Percentiles rank a stretch among this genome's conserved stretches.
Evolutionary conservation across 345 rosid genomes (phyloP).

Genomic region (Fremontodendron californicum): DNA sequence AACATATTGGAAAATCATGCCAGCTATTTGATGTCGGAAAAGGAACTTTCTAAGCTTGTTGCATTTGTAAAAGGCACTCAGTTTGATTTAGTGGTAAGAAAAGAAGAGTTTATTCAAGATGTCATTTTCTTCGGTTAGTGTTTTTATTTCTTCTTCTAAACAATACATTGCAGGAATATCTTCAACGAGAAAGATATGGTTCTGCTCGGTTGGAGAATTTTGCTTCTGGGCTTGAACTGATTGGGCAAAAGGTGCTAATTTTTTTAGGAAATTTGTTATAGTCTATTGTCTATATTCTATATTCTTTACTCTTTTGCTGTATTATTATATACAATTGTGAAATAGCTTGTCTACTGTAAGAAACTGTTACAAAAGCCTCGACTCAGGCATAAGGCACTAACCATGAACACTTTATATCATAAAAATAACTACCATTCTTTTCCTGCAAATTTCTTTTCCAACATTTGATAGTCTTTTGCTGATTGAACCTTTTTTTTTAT

Average conservation of each 20-base stretch:
- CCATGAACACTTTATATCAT: neutral
- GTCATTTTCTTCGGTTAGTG: conserved; percentile 11
- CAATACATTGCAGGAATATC: conserved; percentile 66
- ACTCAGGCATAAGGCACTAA: neutral
- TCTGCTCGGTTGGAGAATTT: conserved; percentile 86
- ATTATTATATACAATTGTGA: neutral
- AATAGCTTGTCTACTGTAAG: neutral
- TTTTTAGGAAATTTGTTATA: neutral
- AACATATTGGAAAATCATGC: conserved; percentile 93
- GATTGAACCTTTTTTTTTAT: neutral
- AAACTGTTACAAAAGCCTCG: neutral
- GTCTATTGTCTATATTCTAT: too few species aligned
- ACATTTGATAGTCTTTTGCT: neutral
- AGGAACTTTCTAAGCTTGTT: conserved; percentile 97
- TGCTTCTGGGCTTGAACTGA: conserved; percentile 87
- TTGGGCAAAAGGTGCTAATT: conserved; percentile 67
- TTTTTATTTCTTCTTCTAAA: conserved; percentile 9
- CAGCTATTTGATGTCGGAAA: conserved; percentile 91
- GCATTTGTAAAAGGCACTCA: conserved; percentile 99
- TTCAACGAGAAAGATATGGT: conserved; percentile 87
- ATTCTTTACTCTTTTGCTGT: neutral
- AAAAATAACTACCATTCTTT: neutral
- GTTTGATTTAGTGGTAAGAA: conserved; percentile 91
- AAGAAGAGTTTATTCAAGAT: conserved; percentile 1
- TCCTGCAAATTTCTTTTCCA: neutral